A percentile compares a stretch with the other conserved stretches of the same genome.
phyloP scores from a whole-genome alignment of 345 rosid species.

The Salix brachista region DNA sequence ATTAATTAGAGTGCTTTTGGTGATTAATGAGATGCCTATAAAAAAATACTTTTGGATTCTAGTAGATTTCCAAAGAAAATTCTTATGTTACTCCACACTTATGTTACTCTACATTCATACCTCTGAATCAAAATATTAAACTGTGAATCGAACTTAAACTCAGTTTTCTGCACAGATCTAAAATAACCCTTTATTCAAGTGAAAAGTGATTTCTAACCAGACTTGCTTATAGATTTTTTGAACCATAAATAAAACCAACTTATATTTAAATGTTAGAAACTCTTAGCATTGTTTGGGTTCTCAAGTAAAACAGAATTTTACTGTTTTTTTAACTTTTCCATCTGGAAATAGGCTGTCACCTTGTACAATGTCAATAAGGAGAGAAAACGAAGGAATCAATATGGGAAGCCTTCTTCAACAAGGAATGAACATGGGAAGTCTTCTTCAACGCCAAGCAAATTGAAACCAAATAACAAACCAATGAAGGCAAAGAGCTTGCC shows the following conservation, averaged over 20 bases:
- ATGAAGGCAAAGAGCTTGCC: conserved; percentile 25
- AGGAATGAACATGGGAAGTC: conserved; percentile 34
- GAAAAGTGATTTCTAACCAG: too few species aligned
- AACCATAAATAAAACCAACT: background rate
- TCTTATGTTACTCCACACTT: too few species aligned
- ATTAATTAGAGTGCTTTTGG: background rate
- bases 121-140: too few species aligned
- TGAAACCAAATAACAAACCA: conserved; percentile 41
- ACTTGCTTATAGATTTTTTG: background rate
- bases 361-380: conserved; percentile 81
- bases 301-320: background rate
- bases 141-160: too few species aligned
- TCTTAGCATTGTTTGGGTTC: background rate
- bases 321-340: background rate
- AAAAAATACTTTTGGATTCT: too few species aligned
- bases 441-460: conserved; percentile 36
- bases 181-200: background rate
- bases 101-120: too few species aligned
- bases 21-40: too few species aligned
- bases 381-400: conserved; percentile 40
- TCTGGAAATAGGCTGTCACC: conserved; percentile 58
- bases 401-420: conserved; percentile 32
- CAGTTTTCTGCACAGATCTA: too few species aligned
- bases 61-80: too few species aligned
- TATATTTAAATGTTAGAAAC: too few species aligned